Percentiles rank a stretch among this genome's conserved stretches.
Evolutionary conservation across 1,139 yeast species (phyloP).

Genomic region (Spencermartinsiella ligniputridi): DNA sequence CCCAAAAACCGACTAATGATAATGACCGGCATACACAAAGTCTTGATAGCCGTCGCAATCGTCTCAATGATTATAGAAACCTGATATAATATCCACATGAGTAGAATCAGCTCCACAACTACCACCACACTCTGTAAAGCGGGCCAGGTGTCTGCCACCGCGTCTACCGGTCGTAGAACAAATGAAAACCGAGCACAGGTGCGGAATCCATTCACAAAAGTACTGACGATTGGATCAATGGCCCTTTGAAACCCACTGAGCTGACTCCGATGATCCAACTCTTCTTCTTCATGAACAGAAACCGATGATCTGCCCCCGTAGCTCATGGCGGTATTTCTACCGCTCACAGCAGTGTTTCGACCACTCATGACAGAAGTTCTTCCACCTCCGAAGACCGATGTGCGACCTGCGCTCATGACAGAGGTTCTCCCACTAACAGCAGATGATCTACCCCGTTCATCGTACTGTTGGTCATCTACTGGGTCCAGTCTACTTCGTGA

Average conservation of each 20-base stretch:
- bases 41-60: conserved; percentile 27
- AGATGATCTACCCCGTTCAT: not conserved
- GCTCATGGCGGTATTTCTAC: not conserved
- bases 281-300: not conserved
- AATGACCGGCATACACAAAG: conserved; percentile 32
- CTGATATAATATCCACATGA: conserved; percentile 32
- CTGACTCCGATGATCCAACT: not conserved
- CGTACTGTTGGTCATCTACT: not conserved
- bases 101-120: conserved; percentile 28
- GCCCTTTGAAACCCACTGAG: not conserved
- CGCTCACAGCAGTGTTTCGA: not conserved
- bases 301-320: not conserved
- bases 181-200: conserved; percentile 25
- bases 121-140: conserved; percentile 25
- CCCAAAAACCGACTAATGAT: conserved; percentile 26
- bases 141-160: conserved; percentile 28
- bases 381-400: not conserved
- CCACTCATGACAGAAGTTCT: not conserved
- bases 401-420: not conserved
- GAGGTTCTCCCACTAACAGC: not conserved
- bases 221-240: conserved; percentile 11
- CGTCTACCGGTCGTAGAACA: conserved; percentile 28
- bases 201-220: conserved; percentile 21
- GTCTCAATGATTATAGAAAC: conserved; percentile 30
- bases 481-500: not conserved